Base-by-base conservation (phyloP, 148 eudicot species). In the Tetragonia tetragonoides region DNA sequence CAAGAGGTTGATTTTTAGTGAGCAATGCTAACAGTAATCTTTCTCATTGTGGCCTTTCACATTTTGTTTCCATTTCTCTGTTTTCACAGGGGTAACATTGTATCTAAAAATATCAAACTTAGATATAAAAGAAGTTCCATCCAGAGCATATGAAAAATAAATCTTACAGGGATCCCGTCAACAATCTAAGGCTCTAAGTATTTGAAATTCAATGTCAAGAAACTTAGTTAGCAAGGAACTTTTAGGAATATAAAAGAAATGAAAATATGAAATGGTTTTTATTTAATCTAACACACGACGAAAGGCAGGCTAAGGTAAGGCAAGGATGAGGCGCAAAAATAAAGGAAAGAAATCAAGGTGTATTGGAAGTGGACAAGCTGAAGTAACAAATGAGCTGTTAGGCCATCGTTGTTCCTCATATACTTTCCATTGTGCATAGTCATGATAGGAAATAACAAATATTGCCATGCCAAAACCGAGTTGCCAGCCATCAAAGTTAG, bases 351-450 rank as follows among this genome's bases (percentile, higher is more conserved):
- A 68, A 68, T 21, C 16, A 68, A 42, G 12, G 24, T 8, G 56
- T 24, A 66, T 53, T 56, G 10, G 67, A 49, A 24, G 4, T 56
- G 10, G n/a, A 56, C 17, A 56, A 20, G n/a, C 72, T 20, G 49
- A 21, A 40, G 71, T 14, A 72, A 61, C 78, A 72, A 79, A 34
- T 14, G 60, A 18, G 17, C 60, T 17, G n/a, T 56, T 56, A 56
- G 60, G 60, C 12, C 49, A 46, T 10, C 3, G 6, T 46, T 5
- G 14, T 10, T 0, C 12, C 16, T 15, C 57, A 6, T 14, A 53
- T 14, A 53, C 17, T 53, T 14, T 8, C 15, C 8, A 53, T 14
- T 3, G 14, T 53, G 2, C 21, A 67, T 67, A 40, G 70, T 10
- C 20, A 67, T 10, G 18, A 40, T 38, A 40, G 49, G 49, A 67